phyloP scores from a whole-genome alignment of 768 basidiomycete genomes.

The Cystobasidiopsis lactophilus region DNA sequence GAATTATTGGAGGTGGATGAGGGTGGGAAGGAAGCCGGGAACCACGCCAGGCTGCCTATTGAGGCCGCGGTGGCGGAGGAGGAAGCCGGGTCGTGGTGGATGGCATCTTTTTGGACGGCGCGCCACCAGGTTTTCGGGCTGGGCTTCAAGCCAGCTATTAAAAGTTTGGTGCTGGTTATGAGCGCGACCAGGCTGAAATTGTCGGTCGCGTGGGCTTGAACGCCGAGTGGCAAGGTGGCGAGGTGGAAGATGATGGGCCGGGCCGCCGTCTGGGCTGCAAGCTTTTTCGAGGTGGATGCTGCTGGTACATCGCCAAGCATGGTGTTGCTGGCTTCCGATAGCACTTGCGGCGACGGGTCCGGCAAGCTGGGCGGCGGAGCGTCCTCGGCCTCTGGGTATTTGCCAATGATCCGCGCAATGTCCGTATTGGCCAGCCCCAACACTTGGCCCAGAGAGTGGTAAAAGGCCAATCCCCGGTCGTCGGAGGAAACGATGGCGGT shows the following conservation, averaged over 20 bases:
- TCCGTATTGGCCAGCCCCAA: constrained; percentile 88
- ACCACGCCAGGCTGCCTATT: constrained; percentile 60
- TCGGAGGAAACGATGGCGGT: constrained; percentile 83
- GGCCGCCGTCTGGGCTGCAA: constrained; percentile 9
- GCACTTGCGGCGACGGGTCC: background rate
- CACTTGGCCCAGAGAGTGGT: constrained; percentile 79
- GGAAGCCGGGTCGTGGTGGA: background rate
- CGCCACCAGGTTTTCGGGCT: constrained; percentile 67
- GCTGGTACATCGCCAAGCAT: too few relatives aligned
- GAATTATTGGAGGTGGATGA: too few relatives aligned
- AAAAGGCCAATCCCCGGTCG: constrained; percentile 76
- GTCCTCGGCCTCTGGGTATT: constrained; percentile 39
- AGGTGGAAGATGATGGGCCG: constrained; percentile 48
- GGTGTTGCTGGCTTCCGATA: constrained; percentile 10
- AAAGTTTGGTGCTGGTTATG: constrained; percentile 70
- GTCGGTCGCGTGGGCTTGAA: constrained; percentile 51
- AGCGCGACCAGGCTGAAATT: constrained; percentile 57
- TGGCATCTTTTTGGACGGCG: constrained; percentile 15
- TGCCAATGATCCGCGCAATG: constrained; percentile 76
- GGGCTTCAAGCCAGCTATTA: constrained; percentile 81
- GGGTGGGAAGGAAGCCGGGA: constrained; percentile 17
- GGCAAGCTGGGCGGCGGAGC: constrained; percentile 15
- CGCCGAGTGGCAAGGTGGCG: constrained; percentile 59
- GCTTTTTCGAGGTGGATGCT: constrained; percentile 2
- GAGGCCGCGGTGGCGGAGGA: background rate